Base-by-base conservation (phyloP, 1,284 basidiomycete species). In the Kwoniella shivajii region DNA sequence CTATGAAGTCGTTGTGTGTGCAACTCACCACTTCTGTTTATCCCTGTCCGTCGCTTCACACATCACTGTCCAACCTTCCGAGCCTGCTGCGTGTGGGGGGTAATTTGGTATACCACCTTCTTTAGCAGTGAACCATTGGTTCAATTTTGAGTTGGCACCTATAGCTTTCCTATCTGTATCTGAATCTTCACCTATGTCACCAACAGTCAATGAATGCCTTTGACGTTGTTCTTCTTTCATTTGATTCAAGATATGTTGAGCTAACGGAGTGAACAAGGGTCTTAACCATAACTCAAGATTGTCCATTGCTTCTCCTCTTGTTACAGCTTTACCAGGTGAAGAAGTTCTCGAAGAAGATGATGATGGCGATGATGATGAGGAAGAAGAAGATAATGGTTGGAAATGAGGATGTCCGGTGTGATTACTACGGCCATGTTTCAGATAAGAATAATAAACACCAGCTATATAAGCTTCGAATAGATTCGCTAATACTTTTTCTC, bases 381-480 rank as follows among this genome's bases (percentile, higher is more conserved):
- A 30, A 22, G 38, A 20, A 18, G 49, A 22, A 34, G 20, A 3
- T 14, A 31, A 13, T 30, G 37, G n/a, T 20, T 11, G 29, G 33
- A 14, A 13, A 3, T 11, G 11, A 22, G 24, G n/a, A n/a, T n/a
- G n/a, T n/a, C n/a, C n/a, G n/a, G n/a, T n/a, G n/a, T n/a, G n/a
- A n/a, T n/a, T n/a, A n/a, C n/a, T 34, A 4, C 16, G 30, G 24
- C 51, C 56, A 27, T 53, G 51, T 26, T 50, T 49, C 22, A 69
- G 56, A 44, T 63, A 70, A 20, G 67, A 68, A 31, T 67, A 64
- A 50, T 61, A 74, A 4, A 74, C 56, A 10, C 67, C 73, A 4
- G 72, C 73, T 34, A 74, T 59, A 59, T 75, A 73, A 14, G 72
- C 67, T 56, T 76, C 73, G 42, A 76, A 71, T 26, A 72, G 33